A percentile compares a stretch with the other conserved stretches of the same genome.
Conservation (phyloP, 2,329 filamentous ascomycete genomes). For the Xylariomycetidae sp. region DNA sequence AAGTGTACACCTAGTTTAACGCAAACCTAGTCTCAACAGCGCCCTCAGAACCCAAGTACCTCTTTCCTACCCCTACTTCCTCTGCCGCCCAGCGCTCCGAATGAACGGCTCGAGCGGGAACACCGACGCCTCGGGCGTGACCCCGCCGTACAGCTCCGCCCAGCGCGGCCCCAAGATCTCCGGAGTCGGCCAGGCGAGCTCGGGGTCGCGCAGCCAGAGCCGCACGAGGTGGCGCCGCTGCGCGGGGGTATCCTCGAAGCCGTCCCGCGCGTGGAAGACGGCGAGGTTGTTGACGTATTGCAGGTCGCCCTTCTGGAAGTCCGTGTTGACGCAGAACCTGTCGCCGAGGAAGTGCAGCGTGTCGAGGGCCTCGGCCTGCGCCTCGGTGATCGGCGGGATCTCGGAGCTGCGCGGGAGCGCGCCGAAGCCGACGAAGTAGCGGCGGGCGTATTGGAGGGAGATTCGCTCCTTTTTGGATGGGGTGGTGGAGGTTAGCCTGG, state of each 20-base stretch:
- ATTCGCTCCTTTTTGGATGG: constrained; percentile 50
- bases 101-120: constrained; percentile 54
- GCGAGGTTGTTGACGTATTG: constrained; percentile 52
- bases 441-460: constrained; percentile 56
- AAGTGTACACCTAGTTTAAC: too few species aligned
- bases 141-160: constrained; percentile 47
- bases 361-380: constrained; percentile 49
- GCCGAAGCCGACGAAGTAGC: constrained; percentile 54
- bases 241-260: constrained; percentile 39
- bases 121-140: constrained; percentile 46
- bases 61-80: too few species aligned
- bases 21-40: too few species aligned
- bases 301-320: constrained; percentile 48
- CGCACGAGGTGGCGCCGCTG: constrained; percentile 46
- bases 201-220: constrained; percentile 45
- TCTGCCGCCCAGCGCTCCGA: constrained; percentile 32
- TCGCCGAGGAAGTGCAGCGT: constrained; percentile 46
- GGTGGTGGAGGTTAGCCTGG: too few species aligned
- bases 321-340: constrained; percentile 37
- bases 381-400: constrained; percentile 53
- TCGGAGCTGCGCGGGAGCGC: constrained; percentile 45
- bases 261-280: constrained; percentile 48
- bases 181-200: constrained; percentile 45
- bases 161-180: constrained; percentile 41
- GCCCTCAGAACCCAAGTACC: too few species aligned